Evolutionary conservation across 2,329 filamentous ascomycete genomes (phyloP), one percentile per base, ranked within the genome.

Genomic region (Colletotrichum caudatum): DNA sequence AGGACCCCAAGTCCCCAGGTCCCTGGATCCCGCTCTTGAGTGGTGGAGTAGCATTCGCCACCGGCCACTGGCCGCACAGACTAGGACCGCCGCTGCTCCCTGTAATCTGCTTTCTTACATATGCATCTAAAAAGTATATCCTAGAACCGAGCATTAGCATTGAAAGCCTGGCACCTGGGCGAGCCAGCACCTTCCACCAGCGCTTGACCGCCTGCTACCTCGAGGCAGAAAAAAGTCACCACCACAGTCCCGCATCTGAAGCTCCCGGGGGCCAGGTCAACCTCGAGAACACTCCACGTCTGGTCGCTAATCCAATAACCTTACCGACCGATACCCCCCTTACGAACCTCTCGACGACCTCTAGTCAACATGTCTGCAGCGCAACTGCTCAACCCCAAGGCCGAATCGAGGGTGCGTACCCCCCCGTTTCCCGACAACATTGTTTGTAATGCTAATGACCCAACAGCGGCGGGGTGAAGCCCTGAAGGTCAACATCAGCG

Each of bases 311-410:
- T 69, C 60, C 66, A 69, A 56, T 71, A 46, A 60, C 53, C 54
- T 69, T 64, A 69, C 69, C 60, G 54, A 69, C 53, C 66, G 69
- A 71, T 72, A 61, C 59, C 65, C 69, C 69, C 66, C 48, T 72
- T 54, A 69, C 66, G 60, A 72, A 39, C 48, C 41, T 64, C 66
- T 62, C 64, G 60, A 74, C 73, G 53, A 74, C 64, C 64, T 66
- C 46, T 54, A 61, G 60, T 44, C 77, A 81, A 74, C 64, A 98
- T 98, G 96, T 98, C 95, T 85, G 96, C 96, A 78, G 95, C 96
- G 80, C 95, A 98, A 86, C 91, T 99, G 80, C 92, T 99, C 76
- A 99, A 99, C 84, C 96, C 96, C 74, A 99, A 99, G 88, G 96
- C 96, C 80, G 96, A 99, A 87, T 98, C 95, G 78, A 92, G 96